A percentile compares a stretch with the other conserved stretches of the same genome.
These are phyloP conservation scores for Pilasporangium apinafurcum DNA, from an alignment of 352 stramenopile genomes.

Conservation along the genomic window DNA sequence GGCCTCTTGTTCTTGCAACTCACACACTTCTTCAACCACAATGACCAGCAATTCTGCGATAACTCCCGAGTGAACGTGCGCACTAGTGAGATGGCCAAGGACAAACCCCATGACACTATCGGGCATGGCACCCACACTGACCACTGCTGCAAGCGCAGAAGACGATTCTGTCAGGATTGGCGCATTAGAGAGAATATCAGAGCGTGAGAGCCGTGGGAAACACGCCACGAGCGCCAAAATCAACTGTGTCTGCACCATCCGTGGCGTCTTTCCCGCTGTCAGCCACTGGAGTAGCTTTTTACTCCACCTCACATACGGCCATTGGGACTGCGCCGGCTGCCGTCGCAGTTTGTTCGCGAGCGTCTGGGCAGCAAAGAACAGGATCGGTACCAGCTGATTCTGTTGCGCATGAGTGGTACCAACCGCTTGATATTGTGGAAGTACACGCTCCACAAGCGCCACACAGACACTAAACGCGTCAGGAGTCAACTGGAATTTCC, in stretches of 20 bases:
- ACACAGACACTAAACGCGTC: conserved; percentile 68
- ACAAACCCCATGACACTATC: conserved; percentile 52
- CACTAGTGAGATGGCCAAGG: conserved; percentile 35
- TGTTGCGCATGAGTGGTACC: neutral
- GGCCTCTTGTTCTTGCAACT: conserved; percentile 34
- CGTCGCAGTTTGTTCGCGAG: conserved; percentile 76
- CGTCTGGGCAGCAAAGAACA: conserved; percentile 81
- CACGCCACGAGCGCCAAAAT: conserved; percentile 59
- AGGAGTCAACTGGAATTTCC: conserved; percentile 73
- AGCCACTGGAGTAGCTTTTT: conserved; percentile 57
- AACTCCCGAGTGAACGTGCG: conserved; percentile 23
- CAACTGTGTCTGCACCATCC: conserved; percentile 70
- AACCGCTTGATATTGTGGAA: conserved; percentile 12
- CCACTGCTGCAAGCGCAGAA: conserved; percentile 1
- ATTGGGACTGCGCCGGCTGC: conserved; percentile 19
- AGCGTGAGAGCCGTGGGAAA: conserved; percentile 32
- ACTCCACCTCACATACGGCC: conserved; percentile 30
- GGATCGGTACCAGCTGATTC: conserved; percentile 25
- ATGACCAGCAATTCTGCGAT: conserved; percentile 61
- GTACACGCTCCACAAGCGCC: conserved; percentile 50
- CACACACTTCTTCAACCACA: conserved; percentile 54
- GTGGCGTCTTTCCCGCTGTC: conserved; percentile 26
- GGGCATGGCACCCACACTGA: neutral
- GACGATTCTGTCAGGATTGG: conserved; percentile 5
- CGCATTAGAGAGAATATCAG: conserved; percentile 23